Evolutionary conservation across 2,329 filamentous ascomycete genomes (phyloP), one percentile per base, ranked within the genome.

Genomic region (Aspergillus tanneri): DNA sequence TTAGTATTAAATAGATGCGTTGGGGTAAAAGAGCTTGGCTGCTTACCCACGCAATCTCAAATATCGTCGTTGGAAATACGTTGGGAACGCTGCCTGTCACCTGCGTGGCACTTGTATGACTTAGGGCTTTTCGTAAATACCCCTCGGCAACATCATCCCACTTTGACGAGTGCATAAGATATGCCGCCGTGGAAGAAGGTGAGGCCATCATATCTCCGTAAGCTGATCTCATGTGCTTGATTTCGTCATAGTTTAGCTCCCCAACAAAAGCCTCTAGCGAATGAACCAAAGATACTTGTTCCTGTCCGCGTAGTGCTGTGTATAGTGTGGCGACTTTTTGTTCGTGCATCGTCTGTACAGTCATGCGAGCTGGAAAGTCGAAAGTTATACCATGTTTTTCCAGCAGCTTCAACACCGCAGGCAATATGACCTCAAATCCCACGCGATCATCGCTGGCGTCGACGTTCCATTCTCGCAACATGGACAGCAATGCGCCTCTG

Each of bases 251-350:
- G 25, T 73, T 64, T 14, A 70, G 48, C 30, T 52, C 59, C 4
- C 71, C 66, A n/a, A 68, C 60, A 37, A 73, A 69, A 0, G 66
- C 68, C 38, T 74, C 72, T 0, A 74, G 54, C 0, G 70, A 73
- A 47, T 73, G 69, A 0, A 60, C 42, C 0, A 70, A 67, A 7
- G 57, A 60, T 30, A 62, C 59, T 22, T 53, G 30, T 11, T 10
- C 25, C n/a, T 52, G 49, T 2, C 53, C 53, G 4, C 70, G 52
- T n/a, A 59, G 53, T 24, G 62, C 61, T 1, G 61, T 55, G 1
- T 21, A 8, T 36, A 70, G 64, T 16, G 54, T 55, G 9, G 58
- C 52, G 45, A 67, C 28, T 45, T 68, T 70, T 7, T 18, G 10
- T 7, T 55, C 47, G 67, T 52, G 35, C 5, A 52, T 18, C 24